Percentiles rank a stretch among this genome's conserved stretches.
These are phyloP conservation scores for Puccinia horiana DNA, from an alignment of 1,284 basidiomycete species.

Conservation along the genomic window DNA sequence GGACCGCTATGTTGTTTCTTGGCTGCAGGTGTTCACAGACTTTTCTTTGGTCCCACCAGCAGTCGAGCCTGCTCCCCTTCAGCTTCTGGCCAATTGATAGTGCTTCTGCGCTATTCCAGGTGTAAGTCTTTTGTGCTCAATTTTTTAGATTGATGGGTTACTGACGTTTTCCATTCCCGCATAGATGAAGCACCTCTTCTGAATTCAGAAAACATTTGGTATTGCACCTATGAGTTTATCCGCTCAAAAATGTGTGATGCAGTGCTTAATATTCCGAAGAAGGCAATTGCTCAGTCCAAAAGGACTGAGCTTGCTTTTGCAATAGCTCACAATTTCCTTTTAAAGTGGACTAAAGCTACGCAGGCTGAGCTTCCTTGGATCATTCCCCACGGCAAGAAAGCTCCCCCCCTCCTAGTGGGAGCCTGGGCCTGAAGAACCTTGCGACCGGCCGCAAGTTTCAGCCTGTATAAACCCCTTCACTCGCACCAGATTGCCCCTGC, in stretches of 20 bases:
- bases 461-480: too few species aligned
- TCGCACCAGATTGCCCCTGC: too few species aligned
- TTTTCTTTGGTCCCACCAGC: conserved; percentile 3
- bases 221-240: background rate
- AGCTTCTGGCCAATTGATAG: background rate
- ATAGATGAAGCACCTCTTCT: background rate
- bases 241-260: background rate
- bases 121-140: background rate
- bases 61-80: background rate
- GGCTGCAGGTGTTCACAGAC: background rate
- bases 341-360: background rate
- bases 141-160: background rate
- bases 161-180: background rate
- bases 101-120: background rate
- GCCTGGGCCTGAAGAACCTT: too few species aligned
- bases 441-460: too few species aligned
- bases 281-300: background rate
- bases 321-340: background rate
- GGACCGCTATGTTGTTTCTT: background rate
- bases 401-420: background rate
- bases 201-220: background rate
- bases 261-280: background rate
- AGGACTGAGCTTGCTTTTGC: conserved; percentile 10
- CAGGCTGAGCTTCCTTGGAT: background rate
- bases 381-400: background rate